Evolutionary conservation across 2,329 filamentous ascomycete genomes (phyloP), one percentile per base, ranked within the genome.

Genomic region (Ophiostoma perfectum): DNA sequence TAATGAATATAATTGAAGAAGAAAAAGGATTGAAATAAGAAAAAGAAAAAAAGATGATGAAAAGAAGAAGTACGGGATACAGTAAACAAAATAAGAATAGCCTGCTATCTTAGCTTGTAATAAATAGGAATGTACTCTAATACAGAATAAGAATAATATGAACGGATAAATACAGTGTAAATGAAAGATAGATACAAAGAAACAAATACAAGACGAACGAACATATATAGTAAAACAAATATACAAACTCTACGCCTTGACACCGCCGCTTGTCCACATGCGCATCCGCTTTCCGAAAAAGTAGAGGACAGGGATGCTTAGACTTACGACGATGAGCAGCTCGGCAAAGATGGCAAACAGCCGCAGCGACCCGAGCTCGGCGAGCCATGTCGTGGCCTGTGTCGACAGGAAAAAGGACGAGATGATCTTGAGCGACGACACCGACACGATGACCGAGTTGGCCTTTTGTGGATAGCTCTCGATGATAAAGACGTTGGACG

Each of bases 401-500:
- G 74, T 75, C n/a, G 74, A 73, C 14, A 77, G 66, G 70, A 77
- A 77, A 70, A 77, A 78, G 16, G 74, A 72, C 9, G 75, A 72
- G 45, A 77, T 73, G 63, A 77, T 73, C 11, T 74, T 72, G 16
- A 77, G 67, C 4, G 74, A 76, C 12, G 75, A 74, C 3, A 76
- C 74, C 49, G 76, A 77, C n/a, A 77, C 75, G 27, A 77, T 71
- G 1, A 77, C 75, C 0, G 76, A 75, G 2, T 68, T 69, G 45
- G 74, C 74, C 71, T 70, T 75, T 70, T 73, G 73, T 1, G 77
- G 77, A 62, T 78, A 78, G 58, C 74, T 77, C 70, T 78, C 76
- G 2, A 78, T 74, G 4, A 76, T 72, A 66, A 75, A 78, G 1
- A 77, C 76, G 66, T 75, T 77, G 52, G 75, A 70, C n/a, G 75